These are phyloP conservation scores for Volvox reticuliferus DNA, from an alignment of 139 green algal genomes.

Conservation along the genomic window DNA sequence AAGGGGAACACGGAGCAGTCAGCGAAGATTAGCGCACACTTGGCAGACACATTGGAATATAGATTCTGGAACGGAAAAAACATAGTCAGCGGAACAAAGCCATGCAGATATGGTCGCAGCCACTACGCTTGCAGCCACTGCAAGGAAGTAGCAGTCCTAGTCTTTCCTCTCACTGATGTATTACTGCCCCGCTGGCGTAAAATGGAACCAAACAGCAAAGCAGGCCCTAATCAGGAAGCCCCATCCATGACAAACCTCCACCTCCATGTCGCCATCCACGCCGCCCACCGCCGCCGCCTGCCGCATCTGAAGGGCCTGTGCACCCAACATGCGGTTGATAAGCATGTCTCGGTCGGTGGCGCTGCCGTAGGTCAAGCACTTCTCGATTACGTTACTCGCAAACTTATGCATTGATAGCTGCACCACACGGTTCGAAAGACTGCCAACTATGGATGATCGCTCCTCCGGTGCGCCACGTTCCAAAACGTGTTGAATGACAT, in stretches of 20 bases:
- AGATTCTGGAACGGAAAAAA: too few species aligned
- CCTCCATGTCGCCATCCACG: conserved; percentile 58
- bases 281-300: not conserved
- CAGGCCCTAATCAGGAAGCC: too few species aligned
- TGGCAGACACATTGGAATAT: not conserved
- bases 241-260: conserved; percentile 2
- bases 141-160: too few species aligned
- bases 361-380: conserved; percentile 83
- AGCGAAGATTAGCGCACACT: not conserved
- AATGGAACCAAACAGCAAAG: too few species aligned
- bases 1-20: not conserved
- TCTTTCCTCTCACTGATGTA: too few species aligned
- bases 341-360: conserved; percentile 73
- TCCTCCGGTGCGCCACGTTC: conserved; percentile 65
- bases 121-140: not conserved
- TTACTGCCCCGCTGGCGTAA: too few species aligned
- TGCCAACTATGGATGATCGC: conserved; percentile 62
- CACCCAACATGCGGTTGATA: conserved; percentile 76
- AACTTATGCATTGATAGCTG: conserved; percentile 93
- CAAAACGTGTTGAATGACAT: conserved; percentile 93
- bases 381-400: conserved; percentile 95
- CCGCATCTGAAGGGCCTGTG: conserved; percentile 34
- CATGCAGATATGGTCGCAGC: not conserved
- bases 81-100: not conserved
- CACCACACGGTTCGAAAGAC: conserved; percentile 75